A percentile compares a stretch with the other conserved stretches of the same genome.
Conservation (phyloP, 1,284 basidiomycete species). For the Trichosporon asahii region DNA sequence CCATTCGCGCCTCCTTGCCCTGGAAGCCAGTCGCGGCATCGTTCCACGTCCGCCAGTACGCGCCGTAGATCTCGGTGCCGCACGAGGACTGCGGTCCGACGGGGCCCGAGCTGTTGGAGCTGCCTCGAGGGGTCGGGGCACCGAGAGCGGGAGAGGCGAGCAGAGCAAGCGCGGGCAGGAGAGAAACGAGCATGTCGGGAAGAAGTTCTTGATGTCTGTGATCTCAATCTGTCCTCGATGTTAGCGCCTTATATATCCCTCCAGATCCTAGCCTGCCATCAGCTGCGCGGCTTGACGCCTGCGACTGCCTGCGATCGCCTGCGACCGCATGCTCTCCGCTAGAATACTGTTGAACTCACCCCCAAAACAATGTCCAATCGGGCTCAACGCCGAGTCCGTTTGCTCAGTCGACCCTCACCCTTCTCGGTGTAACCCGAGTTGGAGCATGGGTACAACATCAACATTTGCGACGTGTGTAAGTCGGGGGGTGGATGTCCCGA, state of each 20-base stretch:
- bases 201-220: neutral
- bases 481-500: neutral
- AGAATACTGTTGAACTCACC: too few species aligned
- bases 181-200: neutral
- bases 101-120: neutral
- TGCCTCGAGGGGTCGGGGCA: neutral
- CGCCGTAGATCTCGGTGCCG: neutral
- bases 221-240: neutral
- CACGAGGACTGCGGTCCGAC: neutral
- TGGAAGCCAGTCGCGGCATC: neutral
- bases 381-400: neutral
- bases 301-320: too few species aligned
- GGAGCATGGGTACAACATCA: too few species aligned
- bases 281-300: too few species aligned
- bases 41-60: slow-evolving; percentile 8
- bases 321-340: too few species aligned
- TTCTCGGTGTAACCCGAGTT: too few species aligned
- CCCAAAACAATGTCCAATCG: neutral
- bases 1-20: neutral
- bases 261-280: neutral
- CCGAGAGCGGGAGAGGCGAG: neutral
- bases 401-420: too few species aligned
- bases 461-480: too few species aligned
- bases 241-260: neutral
- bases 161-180: neutral